Evolutionary conservation across 2,329 filamentous ascomycete genomes (phyloP).

Genomic region (Penicillium sp.): DNA sequence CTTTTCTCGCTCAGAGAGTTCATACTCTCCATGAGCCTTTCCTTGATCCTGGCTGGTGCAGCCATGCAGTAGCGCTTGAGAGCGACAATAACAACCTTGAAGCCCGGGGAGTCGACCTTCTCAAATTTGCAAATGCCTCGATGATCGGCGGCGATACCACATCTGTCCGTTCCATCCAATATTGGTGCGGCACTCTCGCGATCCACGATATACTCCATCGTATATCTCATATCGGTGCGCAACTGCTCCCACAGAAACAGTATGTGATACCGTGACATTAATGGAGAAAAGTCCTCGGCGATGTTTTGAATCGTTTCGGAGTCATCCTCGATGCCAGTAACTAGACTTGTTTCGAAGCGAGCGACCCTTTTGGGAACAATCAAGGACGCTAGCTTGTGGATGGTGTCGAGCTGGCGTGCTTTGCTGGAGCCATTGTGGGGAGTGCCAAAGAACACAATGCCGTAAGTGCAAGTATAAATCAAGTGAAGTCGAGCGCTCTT

Average conservation of each 20-base stretch:
- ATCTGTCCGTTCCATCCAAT: constrained; percentile 37
- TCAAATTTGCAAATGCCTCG: constrained; percentile 33
- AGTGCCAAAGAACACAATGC: constrained; percentile 40
- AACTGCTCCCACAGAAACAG: constrained; percentile 45
- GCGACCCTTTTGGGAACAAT: constrained; percentile 27
- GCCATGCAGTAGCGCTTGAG: constrained; percentile 10
- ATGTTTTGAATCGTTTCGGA: constrained; percentile 43
- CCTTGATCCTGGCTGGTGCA: neutral
- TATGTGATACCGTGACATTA: constrained; percentile 39
- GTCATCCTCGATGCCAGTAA: constrained; percentile 54
- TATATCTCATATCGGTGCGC: constrained; percentile 37
- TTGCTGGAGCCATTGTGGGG: constrained; percentile 40
- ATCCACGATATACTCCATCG: constrained; percentile 34
- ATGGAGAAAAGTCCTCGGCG: constrained; percentile 39
- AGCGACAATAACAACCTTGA: constrained; percentile 24
- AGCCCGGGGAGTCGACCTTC: constrained; percentile 24
- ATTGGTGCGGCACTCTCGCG: constrained; percentile 33
- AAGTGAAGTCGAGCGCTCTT: constrained; percentile 24
- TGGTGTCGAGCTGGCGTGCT: constrained; percentile 23
- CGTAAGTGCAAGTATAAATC: constrained; percentile 41
- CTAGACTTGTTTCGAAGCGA: constrained; percentile 46
- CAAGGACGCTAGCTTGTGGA: constrained; percentile 31
- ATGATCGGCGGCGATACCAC: constrained; percentile 36
- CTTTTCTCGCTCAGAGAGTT: too few relatives aligned
- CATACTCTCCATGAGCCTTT: too few relatives aligned